These are phyloP conservation scores for Paxillus involutus DNA, from an alignment of 768 basidiomycete species.

Conservation along the genomic window DNA sequence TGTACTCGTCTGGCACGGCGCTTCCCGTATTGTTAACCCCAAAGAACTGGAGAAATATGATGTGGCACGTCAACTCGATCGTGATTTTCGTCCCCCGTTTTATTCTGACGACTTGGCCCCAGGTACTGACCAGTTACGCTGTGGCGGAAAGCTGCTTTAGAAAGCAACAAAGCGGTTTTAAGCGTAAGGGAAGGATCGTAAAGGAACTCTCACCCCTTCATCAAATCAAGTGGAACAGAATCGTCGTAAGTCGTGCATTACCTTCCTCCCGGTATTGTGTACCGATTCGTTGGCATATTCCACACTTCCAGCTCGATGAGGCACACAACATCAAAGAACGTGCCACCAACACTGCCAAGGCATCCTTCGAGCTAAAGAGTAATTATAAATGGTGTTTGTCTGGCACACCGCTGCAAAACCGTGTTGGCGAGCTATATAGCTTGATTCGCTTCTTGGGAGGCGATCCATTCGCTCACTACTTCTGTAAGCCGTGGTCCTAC, in stretches of 20 bases:
- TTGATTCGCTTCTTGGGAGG: constrained; percentile 91
- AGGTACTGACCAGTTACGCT: constrained; percentile 86
- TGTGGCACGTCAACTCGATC: constrained; percentile 53
- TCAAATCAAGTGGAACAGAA: constrained; percentile 78
- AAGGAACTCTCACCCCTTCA: constrained; percentile 90
- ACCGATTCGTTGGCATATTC: not conserved
- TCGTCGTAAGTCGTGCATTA: constrained; percentile 54
- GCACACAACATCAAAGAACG: constrained; percentile 99
- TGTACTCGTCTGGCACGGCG: constrained; percentile 92
- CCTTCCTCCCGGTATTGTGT: not conserved
- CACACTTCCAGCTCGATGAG: constrained; percentile 72
- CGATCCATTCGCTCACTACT: constrained; percentile 89
- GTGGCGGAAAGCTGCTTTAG: constrained; percentile 91
- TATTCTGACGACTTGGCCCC: constrained; percentile 6
- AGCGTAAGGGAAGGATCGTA: constrained; percentile 77
- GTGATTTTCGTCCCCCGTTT: not conserved
- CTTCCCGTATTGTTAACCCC: constrained; percentile 62
- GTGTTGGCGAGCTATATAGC: constrained; percentile 98
- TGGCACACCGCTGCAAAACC: constrained; percentile 94
- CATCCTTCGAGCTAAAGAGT: constrained; percentile 85
- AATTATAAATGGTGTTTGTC: constrained; percentile 93
- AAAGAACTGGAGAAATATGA: constrained; percentile 81
- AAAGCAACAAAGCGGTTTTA: constrained; percentile 91
- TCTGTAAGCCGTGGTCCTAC: constrained; percentile 53
- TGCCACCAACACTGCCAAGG: constrained; percentile 92